phyloP scores from a whole-genome alignment of 2,329 filamentous ascomycete genomes.

The Paecilomyces dactylethromorphus region DNA sequence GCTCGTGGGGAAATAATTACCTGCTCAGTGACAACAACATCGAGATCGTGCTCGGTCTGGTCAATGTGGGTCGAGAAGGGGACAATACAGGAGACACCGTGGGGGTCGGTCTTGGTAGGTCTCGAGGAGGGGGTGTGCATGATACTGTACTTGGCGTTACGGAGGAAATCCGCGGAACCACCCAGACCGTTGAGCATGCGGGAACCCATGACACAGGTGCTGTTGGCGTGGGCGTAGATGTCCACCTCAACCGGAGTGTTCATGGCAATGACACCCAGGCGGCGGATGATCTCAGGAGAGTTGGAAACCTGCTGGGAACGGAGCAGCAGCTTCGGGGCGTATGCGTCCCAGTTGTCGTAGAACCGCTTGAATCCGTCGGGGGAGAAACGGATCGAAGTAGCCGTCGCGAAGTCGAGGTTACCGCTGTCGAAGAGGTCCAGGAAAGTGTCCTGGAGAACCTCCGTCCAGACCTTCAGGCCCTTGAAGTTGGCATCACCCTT shows the following conservation, averaged over 20 bases:
- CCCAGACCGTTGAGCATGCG: constrained; percentile 84
- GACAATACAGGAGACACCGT: constrained; percentile 80
- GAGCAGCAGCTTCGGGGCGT: constrained; percentile 74
- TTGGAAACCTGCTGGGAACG: constrained; percentile 86
- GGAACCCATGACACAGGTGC: constrained; percentile 79
- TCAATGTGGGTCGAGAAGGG: constrained; percentile 90
- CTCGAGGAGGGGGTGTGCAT: constrained; percentile 86
- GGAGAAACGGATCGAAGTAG: constrained; percentile 84
- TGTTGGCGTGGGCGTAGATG: constrained; percentile 91
- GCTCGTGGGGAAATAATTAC: constrained; percentile 10
- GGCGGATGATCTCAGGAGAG: constrained; percentile 82
- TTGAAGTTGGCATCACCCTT: constrained; percentile 69
- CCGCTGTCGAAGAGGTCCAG: constrained; percentile 86
- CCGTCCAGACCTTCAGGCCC: constrained; percentile 88
- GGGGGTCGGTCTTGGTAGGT: constrained; percentile 74
- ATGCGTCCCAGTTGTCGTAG: constrained; percentile 76
- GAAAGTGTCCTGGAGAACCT: constrained; percentile 89
- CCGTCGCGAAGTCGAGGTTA: constrained; percentile 81
- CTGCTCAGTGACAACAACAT: constrained; percentile 73
- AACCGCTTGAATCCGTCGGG: constrained; percentile 87
- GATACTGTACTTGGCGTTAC: constrained; percentile 75
- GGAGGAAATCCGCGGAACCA: constrained; percentile 74
- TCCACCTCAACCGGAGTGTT: constrained; percentile 92
- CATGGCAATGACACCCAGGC: constrained; percentile 85
- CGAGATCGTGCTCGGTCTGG: constrained; percentile 88